Conservation (phyloP, 2,329 filamentous ascomycete species). For the Rasamsonia emersonii region DNA sequence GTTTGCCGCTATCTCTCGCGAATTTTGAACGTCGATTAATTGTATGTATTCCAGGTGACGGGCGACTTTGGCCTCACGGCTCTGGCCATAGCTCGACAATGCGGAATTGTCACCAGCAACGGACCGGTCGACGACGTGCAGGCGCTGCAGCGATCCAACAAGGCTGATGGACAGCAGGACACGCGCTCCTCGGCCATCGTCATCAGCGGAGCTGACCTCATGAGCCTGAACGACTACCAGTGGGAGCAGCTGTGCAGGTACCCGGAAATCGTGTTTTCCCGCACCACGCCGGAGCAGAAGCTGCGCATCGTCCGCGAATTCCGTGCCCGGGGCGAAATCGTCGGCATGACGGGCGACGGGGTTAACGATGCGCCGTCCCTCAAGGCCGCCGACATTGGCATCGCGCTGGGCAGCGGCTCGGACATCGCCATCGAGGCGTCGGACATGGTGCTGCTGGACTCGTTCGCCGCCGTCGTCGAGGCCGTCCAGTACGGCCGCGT, state of each 20-base stretch:
- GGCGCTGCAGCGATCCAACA: constrained; percentile 38
- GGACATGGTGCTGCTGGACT: constrained; percentile 58
- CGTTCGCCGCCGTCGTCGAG: constrained; percentile 62
- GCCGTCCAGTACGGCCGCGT: constrained; percentile 65
- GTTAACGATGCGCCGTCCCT: constrained; percentile 40
- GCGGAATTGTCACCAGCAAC: constrained; percentile 57
- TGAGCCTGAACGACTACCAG: constrained; percentile 56
- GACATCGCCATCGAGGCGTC: constrained; percentile 56
- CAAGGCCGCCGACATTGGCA: constrained; percentile 48
- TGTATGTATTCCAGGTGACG: constrained; percentile 45
- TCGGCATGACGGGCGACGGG: constrained; percentile 44
- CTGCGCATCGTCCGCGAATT: constrained; percentile 70
- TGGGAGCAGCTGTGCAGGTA: constrained; percentile 60
- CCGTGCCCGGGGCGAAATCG: constrained; percentile 50
- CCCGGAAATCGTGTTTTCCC: constrained; percentile 65
- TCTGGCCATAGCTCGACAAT: constrained; percentile 61
- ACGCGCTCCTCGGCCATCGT: constrained; percentile 45
- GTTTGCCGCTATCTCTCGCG: too few relatives aligned
- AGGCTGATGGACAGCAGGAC: constrained; percentile 12
- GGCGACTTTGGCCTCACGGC: constrained; percentile 71
- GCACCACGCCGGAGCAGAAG: constrained; percentile 72
- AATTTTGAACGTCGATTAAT: neutral
- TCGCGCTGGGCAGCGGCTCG: constrained; percentile 50
- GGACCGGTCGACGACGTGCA: constrained; percentile 45
- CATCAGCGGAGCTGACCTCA: constrained; percentile 57